Evolutionary conservation across 2,329 filamentous ascomycete genomes (phyloP).

Genomic region (Aspergillus transmontanensis): DNA sequence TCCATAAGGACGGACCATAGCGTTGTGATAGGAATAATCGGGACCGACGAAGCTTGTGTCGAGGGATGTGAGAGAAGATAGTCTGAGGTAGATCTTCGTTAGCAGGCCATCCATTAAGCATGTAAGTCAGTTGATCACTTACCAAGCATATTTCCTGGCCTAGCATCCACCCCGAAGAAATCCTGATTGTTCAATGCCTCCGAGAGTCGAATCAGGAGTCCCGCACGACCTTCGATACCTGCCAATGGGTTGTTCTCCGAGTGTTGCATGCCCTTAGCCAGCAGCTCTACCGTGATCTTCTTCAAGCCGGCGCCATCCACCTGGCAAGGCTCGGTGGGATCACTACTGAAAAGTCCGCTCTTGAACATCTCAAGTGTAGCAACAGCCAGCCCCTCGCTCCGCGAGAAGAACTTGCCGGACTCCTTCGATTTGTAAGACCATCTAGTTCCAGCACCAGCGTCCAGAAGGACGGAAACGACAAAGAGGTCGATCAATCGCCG

Average conservation of each 20-base stretch:
- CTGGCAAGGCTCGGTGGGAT: slow-evolving; percentile 77
- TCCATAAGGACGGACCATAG: slow-evolving; percentile 91
- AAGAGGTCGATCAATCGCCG: slow-evolving; percentile 64
- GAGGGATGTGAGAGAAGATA: slow-evolving; percentile 90
- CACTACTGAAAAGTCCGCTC: slow-evolving; percentile 81
- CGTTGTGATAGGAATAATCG: slow-evolving; percentile 82
- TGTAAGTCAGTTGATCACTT: slow-evolving; percentile 32
- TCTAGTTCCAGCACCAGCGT: slow-evolving; percentile 79
- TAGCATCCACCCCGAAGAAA: slow-evolving; percentile 79
- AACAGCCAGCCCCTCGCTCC: slow-evolving; percentile 85
- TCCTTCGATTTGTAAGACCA: slow-evolving; percentile 95
- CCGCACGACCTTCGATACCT: slow-evolving; percentile 81
- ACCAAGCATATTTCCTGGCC: slow-evolving; percentile 95
- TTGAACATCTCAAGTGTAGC: slow-evolving; percentile 91
- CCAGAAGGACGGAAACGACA: slow-evolving; percentile 62
- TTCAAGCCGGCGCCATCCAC: slow-evolving; percentile 83
- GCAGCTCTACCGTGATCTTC: slow-evolving; percentile 69
- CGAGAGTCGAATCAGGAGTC: slow-evolving; percentile 73
- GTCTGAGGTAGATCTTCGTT: slow-evolving; percentile 56
- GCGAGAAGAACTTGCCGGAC: slow-evolving; percentile 76
- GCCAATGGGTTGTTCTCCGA: slow-evolving; percentile 77
- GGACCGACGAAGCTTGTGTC: slow-evolving; percentile 83
- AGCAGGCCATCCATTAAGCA: slow-evolving; percentile 1
- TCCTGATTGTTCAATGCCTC: slow-evolving; percentile 77
- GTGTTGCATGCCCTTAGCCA: slow-evolving; percentile 85